phyloP scores from a whole-genome alignment of 139 green algal species.

The Pseudopediastrum boryanum region DNA sequence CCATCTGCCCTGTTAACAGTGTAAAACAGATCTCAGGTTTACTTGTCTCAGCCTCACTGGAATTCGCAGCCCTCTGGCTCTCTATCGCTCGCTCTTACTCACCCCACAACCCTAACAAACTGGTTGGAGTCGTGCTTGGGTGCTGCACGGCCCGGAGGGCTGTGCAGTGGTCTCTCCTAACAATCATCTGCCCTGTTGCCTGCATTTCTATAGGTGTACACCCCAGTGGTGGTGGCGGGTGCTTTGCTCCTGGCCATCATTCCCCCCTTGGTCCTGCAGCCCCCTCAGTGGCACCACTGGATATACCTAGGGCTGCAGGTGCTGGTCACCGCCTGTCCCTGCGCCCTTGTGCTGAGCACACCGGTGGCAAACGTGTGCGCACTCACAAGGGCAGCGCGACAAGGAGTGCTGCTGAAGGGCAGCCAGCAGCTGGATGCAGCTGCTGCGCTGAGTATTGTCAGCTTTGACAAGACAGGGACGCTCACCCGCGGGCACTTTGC shows the following conservation, averaged over 20 bases:
- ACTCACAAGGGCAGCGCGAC: constrained; percentile 34
- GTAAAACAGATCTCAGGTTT: neutral
- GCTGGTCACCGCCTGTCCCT: constrained; percentile 83
- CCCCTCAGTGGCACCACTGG: constrained; percentile 45
- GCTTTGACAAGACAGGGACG: constrained; percentile 86
- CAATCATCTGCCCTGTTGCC: neutral
- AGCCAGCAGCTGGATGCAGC: constrained; percentile 69
- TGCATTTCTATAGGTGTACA: constrained; percentile 75
- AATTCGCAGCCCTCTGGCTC: no score
- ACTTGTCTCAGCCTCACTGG: no score
- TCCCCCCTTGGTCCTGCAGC: constrained; percentile 44
- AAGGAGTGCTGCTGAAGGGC: constrained; percentile 80
- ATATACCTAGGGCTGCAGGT: constrained; percentile 74
- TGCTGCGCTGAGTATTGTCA: constrained; percentile 48
- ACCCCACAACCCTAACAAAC: no score
- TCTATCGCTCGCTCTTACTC: no score
- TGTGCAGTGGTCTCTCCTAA: neutral
- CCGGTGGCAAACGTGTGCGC: constrained; percentile 66
- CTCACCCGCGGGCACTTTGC: constrained; percentile 68
- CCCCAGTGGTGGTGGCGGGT: constrained; percentile 65
- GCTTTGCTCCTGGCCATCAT: constrained; percentile 65
- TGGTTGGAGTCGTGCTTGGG: no score
- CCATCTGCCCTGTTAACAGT: neutral
- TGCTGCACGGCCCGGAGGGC: no score
- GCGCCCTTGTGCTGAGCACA: constrained; percentile 83